These are phyloP conservation scores for Gilbertella persicaria DNA, from an alignment of 371 early-diverging fungal genomes.

Conservation along the genomic window DNA sequence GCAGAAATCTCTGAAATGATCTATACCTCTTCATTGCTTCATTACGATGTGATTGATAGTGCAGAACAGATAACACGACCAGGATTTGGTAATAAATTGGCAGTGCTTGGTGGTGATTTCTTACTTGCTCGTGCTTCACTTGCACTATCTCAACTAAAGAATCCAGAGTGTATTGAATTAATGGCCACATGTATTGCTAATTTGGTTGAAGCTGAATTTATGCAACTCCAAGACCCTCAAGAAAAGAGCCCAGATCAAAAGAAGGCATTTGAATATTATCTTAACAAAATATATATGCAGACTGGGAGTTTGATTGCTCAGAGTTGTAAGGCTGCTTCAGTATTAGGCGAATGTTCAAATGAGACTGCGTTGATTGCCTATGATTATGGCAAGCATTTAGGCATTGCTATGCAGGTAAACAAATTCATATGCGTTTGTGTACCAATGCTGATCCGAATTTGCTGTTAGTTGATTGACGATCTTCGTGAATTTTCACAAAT, in stretches of 20 bases:
- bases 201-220: conserved; percentile 96
- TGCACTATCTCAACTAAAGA: conserved; percentile 84
- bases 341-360: conserved; percentile 73
- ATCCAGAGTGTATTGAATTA: conserved; percentile 89
- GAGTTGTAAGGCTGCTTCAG: conserved; percentile 81
- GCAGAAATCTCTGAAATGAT: conserved; percentile 98
- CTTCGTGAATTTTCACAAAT: conserved; percentile 87
- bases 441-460: too few species aligned
- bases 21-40: conserved; percentile 93
- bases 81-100: conserved; percentile 95
- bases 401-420: conserved; percentile 88
- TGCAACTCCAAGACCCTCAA: conserved; percentile 86
- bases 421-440: neutral
- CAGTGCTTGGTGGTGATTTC: conserved; percentile 94
- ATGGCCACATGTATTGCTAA: conserved; percentile 91
- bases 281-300: conserved; percentile 91
- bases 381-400: conserved; percentile 85
- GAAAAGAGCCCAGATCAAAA: conserved; percentile 57
- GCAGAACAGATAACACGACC: conserved; percentile 74
- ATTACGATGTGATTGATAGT: conserved; percentile 92
- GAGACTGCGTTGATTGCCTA: conserved; percentile 78
- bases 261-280: conserved; percentile 76
- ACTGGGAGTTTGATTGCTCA: conserved; percentile 92
- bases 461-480: conserved; percentile 82
- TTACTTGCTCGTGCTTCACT: conserved; percentile 90